Evolutionary conservation across 1,139 yeast species (phyloP).

Genomic region (Pneumocystis sp.): DNA sequence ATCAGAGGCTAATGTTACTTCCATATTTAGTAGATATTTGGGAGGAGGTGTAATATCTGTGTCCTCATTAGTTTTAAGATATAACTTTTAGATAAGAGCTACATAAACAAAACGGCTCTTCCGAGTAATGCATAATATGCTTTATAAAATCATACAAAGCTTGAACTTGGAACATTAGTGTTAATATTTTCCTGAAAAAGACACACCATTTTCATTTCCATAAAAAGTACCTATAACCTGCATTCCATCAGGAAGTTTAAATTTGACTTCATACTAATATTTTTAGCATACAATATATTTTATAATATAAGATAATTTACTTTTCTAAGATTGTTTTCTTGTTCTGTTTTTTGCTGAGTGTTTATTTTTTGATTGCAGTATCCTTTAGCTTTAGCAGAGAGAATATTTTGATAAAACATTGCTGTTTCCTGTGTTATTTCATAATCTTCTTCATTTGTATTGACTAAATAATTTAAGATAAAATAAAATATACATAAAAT

Average conservation of each 20-base stretch:
- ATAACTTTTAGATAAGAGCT: neutral
- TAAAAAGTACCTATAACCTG: slow-evolving; percentile 5
- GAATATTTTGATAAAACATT: slow-evolving; percentile 8
- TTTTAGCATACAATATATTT: neutral
- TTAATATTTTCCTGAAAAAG: neutral
- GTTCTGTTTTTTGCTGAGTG: neutral
- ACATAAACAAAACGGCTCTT: neutral
- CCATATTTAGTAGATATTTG: neutral
- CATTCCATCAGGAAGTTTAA: slow-evolving; percentile 4
- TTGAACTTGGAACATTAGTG: neutral
- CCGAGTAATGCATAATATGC: neutral
- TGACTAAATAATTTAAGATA: neutral
- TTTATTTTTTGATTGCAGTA: neutral
- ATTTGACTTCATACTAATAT: slow-evolving; percentile 1
- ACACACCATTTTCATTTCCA: neutral
- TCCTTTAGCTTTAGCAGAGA: slow-evolving; percentile 6
- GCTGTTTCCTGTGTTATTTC: slow-evolving; percentile 10
- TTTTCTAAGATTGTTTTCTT: neutral
- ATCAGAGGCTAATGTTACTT: neutral
- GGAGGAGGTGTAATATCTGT: neutral
- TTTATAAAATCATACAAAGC: neutral
- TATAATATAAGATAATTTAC: neutral
- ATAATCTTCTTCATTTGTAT: slow-evolving; percentile 8
- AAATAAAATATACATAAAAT: neutral
- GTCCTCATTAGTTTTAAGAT: neutral